Evolutionary conservation across 1,139 yeast species (phyloP).

Genomic region (Candida pseudoviswanathii): DNA sequence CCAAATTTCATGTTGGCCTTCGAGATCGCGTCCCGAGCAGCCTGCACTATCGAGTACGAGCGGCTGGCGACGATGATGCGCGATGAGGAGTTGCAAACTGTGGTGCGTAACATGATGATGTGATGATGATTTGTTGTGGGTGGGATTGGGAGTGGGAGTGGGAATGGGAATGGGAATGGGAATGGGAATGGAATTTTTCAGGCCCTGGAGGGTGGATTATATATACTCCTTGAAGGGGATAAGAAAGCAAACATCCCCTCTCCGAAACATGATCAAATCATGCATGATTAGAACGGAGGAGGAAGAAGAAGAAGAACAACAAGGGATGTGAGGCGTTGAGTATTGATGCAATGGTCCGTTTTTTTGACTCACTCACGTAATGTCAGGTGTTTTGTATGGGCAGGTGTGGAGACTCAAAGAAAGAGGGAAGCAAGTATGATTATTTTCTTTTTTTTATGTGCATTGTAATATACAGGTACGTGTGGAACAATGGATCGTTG

Average conservation of each 20-base stretch:
- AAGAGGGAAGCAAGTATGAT: too few species aligned
- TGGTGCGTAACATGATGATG: slow-evolving; percentile 10
- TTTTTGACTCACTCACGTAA: not conserved
- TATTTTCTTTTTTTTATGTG: too few species aligned
- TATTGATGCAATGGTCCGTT: not conserved
- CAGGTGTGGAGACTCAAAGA: too few species aligned
- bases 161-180: not conserved
- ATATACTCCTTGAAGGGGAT: not conserved
- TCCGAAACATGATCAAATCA: not conserved
- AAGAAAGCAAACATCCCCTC: not conserved
- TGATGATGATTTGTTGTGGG: not conserved
- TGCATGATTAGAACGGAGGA: slow-evolving; percentile 3
- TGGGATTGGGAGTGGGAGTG: not conserved
- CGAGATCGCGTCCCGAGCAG: slow-evolving; percentile 37
- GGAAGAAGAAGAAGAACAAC: not conserved
- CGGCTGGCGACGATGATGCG: slow-evolving; percentile 13
- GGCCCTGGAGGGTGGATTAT: not conserved
- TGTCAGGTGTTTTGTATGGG: too few species aligned
- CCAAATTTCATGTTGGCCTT: slow-evolving; percentile 28
- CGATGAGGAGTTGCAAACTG: slow-evolving; percentile 7
- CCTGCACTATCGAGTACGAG: slow-evolving; percentile 30
- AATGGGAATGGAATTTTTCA: not conserved
- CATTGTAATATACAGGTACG: too few species aligned
- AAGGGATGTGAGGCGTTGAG: not conserved
- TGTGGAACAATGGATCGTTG: too few species aligned